Base-by-base conservation (phyloP, 2,329 filamentous ascomycete species). In the Exophiala spinifera region DNA sequence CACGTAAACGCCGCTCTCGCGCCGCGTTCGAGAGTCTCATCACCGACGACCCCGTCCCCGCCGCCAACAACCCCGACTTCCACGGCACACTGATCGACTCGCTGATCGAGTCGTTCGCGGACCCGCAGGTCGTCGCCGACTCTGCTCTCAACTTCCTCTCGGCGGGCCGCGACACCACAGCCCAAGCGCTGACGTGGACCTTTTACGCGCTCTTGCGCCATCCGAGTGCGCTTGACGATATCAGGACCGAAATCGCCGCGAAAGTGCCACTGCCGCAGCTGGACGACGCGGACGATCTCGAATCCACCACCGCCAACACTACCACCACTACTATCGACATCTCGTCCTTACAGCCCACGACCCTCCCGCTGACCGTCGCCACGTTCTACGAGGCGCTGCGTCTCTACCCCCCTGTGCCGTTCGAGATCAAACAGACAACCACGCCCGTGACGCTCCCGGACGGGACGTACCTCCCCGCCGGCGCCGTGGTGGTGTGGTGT, bases 111-210 rank as follows among this genome's bases (percentile, higher is more conserved):
- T 70, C 77, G 1, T 78, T 86, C 31, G 72, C 84, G 52, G 40
- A 63, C 14, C 74, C 79, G 23, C 66, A 76, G n/a, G 70, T 81
- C 19, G 82, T 85, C 5, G 81, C 83, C 7, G 83, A 86, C 65
- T 79, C 84, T 2, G 84, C 83, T 0, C 70, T 87, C 11, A 87
- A 85, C 61, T 87, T 84, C 63, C 78, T 86, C 8, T 85, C 82
- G 1, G 84, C 84, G 0, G 77, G 83, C 14, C 74, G 83, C 53
- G 84, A 87, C 63, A 86, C 84, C 0, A 83, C 82, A 5, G 83
- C 83, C 0, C 83, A 87, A 62, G 80, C 80, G 1, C 68, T 87
- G 10, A 85, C 83, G 0, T 87, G 84, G 84, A 77, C 79, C 0
- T 76, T 85, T 37, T 84, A 86, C 65, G 72, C 83, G 1, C 71